phyloP scores from a whole-genome alignment of 257 asterid genomes.

The Penstemon newberryi region DNA sequence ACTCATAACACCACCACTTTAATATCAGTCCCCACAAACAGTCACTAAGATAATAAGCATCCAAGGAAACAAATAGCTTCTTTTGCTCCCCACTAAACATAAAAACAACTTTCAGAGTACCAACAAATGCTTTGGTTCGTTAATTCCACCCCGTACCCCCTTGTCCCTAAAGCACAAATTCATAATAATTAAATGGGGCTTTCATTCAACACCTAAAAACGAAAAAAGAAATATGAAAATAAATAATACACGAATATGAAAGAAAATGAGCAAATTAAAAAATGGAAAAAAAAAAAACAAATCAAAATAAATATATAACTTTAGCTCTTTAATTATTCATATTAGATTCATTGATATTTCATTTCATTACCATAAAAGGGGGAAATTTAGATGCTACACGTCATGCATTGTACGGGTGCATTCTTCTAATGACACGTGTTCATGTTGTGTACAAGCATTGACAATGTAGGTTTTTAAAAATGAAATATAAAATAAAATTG shows the following conservation, averaged over 20 bases:
- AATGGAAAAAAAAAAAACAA: background rate
- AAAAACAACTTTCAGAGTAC: too few species aligned
- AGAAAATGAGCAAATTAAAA: background rate
- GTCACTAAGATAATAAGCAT: slow-evolving; percentile 32
- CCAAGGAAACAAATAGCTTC: slow-evolving; percentile 34
- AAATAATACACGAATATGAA: background rate
- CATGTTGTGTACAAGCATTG: too few species aligned
- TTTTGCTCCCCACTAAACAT: too few species aligned
- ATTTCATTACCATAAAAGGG: slow-evolving; percentile 35
- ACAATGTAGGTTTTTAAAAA: too few species aligned
- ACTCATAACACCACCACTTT: slow-evolving; percentile 32
- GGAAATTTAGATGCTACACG: background rate
- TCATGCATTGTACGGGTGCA: too few species aligned
- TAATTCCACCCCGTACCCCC: background rate
- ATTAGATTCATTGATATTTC: slow-evolving; percentile 19
- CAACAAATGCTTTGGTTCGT: too few species aligned
- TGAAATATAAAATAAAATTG: too few species aligned
- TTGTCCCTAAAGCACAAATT: background rate
- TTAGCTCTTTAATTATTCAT: background rate
- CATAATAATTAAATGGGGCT: too few species aligned
- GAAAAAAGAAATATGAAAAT: background rate
- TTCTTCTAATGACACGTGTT: too few species aligned
- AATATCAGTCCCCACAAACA: slow-evolving; percentile 29
- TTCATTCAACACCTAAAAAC: background rate
- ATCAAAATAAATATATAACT: background rate